phyloP scores from a whole-genome alignment of 805 yeast genomes.

The Brettanomyces bruxellensis region DNA sequence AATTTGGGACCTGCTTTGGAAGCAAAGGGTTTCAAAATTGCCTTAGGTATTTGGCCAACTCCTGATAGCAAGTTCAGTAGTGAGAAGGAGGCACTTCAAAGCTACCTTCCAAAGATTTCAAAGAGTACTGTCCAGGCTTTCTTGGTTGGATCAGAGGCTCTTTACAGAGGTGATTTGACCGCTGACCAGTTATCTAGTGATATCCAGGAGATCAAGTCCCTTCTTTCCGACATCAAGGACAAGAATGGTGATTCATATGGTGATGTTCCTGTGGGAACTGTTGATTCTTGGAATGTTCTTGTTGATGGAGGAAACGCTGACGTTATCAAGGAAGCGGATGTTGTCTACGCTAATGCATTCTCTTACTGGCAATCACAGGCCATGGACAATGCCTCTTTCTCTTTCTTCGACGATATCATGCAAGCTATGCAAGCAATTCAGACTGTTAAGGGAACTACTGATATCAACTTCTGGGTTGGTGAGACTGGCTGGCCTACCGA shows the following conservation, averaged over 20 bases:
- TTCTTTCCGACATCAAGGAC: slow-evolving; percentile 57
- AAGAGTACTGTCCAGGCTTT: slow-evolving; percentile 62
- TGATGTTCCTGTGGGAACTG: slow-evolving; percentile 77
- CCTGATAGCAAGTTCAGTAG: slow-evolving; percentile 68
- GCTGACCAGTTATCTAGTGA: slow-evolving; percentile 63
- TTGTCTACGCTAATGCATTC: slow-evolving; percentile 89
- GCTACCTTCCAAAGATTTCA: slow-evolving; percentile 66
- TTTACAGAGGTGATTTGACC: slow-evolving; percentile 82
- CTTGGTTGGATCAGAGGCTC: slow-evolving; percentile 92
- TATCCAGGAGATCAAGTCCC: slow-evolving; percentile 53
- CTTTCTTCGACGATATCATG: slow-evolving; percentile 95
- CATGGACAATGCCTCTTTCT: slow-evolving; percentile 71
- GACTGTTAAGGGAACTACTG: slow-evolving; percentile 76
- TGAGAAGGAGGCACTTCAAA: slow-evolving; percentile 64
- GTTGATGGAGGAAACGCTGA: slow-evolving; percentile 69
- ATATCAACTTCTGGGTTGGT: slow-evolving; percentile 89
- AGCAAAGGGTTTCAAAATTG: slow-evolving; percentile 61
- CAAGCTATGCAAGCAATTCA: slow-evolving; percentile 90
- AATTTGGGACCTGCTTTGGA: slow-evolving; percentile 82
- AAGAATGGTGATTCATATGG: slow-evolving; percentile 72
- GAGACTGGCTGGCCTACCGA: slow-evolving; percentile 97
- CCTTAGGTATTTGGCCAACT: slow-evolving; percentile 91
- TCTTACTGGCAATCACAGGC: slow-evolving; percentile 99
- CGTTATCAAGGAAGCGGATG: slow-evolving; percentile 74
- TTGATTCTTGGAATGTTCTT: slow-evolving; percentile 90